Evolutionary conservation across 2,329 filamentous ascomycete genomes (phyloP), one percentile per base, ranked within the genome.

Genomic region (Alternaria sp.): DNA sequence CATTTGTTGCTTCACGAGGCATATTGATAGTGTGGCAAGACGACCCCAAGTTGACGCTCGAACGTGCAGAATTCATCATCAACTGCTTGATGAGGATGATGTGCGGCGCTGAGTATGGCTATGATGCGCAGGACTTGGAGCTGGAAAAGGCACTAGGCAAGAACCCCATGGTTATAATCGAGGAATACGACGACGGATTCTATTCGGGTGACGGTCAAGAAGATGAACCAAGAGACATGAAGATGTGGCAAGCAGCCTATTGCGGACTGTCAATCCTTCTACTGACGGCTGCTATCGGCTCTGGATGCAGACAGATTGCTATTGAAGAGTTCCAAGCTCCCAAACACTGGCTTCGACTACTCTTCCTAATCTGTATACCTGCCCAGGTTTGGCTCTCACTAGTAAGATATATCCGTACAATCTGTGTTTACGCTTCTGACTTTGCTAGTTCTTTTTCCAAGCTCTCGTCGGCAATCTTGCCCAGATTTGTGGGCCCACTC

Each of bases 1-100:
- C 92, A 8, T 94, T 94, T 74, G 85, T 94, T 43, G 88, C 90
- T 2, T 87, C 86, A 0, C 89, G 92, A 63, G 87, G 87, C 5
- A 81, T 94, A 5, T 81, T 95, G 1, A 82, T 94, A 2, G 91
- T 94, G 1, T 95, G 92, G 92, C 92, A 94, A 67, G 92, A 94
- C 67, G 90, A 94, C 58, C 87, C 91, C 0, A 82, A 90, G 57
- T 88, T 92, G 71, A 81, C 94, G 9, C 83, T 93, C 5, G 81
- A 86, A 57, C 84, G 91, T 57, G 92, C 90, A 45, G 88, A 89
- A 72, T 84, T 85, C 34, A 93, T 94, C 61, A 90, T 94, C 77
- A 86, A 86, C 3, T 90, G 93, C 74, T 82, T 94, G 44, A 92
- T 93, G 88, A 87, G 91, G 63, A 85, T 86, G 80, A 86, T 90